phyloP scores from a whole-genome alignment of 441 rosid genomes.

The Syzygium malaccense region DNA sequence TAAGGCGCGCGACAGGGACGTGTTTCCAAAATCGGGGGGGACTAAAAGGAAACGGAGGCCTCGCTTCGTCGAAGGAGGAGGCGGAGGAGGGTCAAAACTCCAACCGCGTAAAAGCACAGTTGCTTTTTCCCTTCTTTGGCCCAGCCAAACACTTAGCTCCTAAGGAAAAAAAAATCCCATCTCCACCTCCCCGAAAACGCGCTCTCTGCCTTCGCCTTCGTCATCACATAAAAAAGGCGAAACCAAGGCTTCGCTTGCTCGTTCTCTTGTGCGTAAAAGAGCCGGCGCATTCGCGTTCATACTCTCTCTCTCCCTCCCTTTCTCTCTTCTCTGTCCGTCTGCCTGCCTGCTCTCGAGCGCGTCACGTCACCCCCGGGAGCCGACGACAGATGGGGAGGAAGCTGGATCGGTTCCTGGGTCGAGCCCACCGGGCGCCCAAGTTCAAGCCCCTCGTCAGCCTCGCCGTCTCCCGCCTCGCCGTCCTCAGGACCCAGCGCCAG shows the following conservation, averaged over 20 bases:
- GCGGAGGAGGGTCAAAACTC: neutral
- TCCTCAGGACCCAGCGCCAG: slow-evolving; percentile 71
- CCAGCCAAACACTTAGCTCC: neutral
- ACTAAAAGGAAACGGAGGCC: neutral
- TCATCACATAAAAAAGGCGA: slow-evolving; percentile 11
- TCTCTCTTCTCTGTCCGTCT: neutral
- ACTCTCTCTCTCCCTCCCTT: neutral
- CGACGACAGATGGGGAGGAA: slow-evolving; percentile 58
- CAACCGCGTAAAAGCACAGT: neutral
- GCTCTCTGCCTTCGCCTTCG: neutral
- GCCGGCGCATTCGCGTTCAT: neutral
- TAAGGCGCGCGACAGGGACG: neutral
- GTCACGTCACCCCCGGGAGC: neutral
- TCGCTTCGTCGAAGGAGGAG: neutral
- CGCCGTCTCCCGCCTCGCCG: slow-evolving; percentile 62
- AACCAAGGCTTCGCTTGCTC: slow-evolving; percentile 5
- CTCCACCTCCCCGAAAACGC: neutral
- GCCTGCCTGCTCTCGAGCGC: neutral
- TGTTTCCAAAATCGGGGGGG: neutral
- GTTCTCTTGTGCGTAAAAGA: neutral
- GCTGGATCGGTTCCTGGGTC: slow-evolving; percentile 66
- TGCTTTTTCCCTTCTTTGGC: neutral
- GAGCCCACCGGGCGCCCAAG: slow-evolving; percentile 49
- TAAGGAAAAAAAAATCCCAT: neutral
- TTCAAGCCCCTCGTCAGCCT: slow-evolving; percentile 49